Percentiles rank a stretch among this genome's conserved stretches.
These are phyloP conservation scores for Fomitopsis betulina DNA, from an alignment of 1,284 basidiomycete genomes.

Conservation along the genomic window DNA sequence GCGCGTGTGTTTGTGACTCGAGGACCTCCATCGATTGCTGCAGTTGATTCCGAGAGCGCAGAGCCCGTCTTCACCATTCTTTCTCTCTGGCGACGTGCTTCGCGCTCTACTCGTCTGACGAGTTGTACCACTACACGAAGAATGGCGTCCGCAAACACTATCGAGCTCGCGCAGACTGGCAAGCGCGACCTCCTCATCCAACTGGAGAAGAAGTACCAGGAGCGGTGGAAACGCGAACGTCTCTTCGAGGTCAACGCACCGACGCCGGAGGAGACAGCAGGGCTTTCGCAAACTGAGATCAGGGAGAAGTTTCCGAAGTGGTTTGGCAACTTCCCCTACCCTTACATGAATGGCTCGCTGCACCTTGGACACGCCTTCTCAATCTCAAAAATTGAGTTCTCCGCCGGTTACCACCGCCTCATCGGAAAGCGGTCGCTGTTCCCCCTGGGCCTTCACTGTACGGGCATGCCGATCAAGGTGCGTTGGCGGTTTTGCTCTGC, in stretches of 20 bases:
- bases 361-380: slow-evolving; percentile 99
- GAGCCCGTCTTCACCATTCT: slow-evolving; percentile 19
- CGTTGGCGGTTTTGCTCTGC: slow-evolving; percentile 24
- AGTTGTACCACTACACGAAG: slow-evolving; percentile 10
- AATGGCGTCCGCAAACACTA: slow-evolving; percentile 26
- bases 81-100: slow-evolving; percentile 20
- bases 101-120: slow-evolving; percentile 19
- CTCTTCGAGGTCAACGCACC: slow-evolving; percentile 88
- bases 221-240: slow-evolving; percentile 67
- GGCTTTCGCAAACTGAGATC: slow-evolving; percentile 61
- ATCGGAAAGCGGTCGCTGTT: slow-evolving; percentile 93
- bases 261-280: slow-evolving; percentile 55
- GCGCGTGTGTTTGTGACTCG: slow-evolving; percentile 12
- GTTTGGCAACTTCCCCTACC: slow-evolving; percentile 94
- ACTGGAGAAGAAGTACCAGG: slow-evolving; percentile 84
- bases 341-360: slow-evolving; percentile 98
- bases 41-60: slow-evolving; percentile 11
- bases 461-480: slow-evolving; percentile 99
- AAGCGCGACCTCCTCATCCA: slow-evolving; percentile 87
- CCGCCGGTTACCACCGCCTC: slow-evolving; percentile 94
- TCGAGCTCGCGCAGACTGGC: slow-evolving; percentile 66
- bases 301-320: slow-evolving; percentile 86
- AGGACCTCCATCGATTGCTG: slow-evolving; percentile 17
- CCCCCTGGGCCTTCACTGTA: slow-evolving; percentile 95
- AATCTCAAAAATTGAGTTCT: slow-evolving; percentile 98